A percentile compares a stretch with the other conserved stretches of the same genome.
These are phyloP conservation scores for Babesia sp. DNA, from an alignment of 169 alveolate species.

Conservation along the genomic window DNA sequence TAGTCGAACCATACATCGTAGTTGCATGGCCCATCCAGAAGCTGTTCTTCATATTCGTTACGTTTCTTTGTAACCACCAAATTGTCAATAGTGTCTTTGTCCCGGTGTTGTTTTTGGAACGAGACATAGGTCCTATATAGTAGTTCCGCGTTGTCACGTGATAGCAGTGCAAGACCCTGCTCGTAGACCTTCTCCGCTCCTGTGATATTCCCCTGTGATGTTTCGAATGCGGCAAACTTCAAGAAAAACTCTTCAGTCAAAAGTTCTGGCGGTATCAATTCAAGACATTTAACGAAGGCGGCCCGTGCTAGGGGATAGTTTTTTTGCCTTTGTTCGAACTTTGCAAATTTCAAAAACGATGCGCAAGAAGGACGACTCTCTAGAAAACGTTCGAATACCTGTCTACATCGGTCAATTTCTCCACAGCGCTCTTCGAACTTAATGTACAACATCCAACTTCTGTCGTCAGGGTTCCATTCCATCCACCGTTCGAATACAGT, in stretches of 20 bases:
- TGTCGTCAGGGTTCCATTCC: conserved; percentile 96
- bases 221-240: conserved; percentile 92
- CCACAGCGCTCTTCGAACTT: conserved; percentile 97
- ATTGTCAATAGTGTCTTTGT: conserved; percentile 88
- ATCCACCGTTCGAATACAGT: conserved; percentile 94
- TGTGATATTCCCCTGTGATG: conserved; percentile 84
- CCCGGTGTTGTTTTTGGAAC: conserved; percentile 93
- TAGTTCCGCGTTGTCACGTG: conserved; percentile 86
- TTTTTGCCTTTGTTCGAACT: conserved; percentile 91
- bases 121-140: conserved; percentile 85
- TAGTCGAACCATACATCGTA: conserved; percentile 97
- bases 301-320: conserved; percentile 86
- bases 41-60: conserved; percentile 77
- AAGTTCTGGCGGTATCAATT: conserved; percentile 89
- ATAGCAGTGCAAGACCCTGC: conserved; percentile 90
- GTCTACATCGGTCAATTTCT: conserved; percentile 91
- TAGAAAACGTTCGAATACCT: conserved; percentile 86
- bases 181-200: conserved; percentile 91
- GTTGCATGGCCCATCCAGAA: conserved; percentile 82
- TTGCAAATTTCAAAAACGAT: conserved; percentile 92
- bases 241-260: conserved; percentile 90
- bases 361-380: conserved; percentile 88
- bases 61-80: conserved; percentile 80
- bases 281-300: conserved; percentile 80
- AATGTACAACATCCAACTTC: conserved; percentile 93